phyloP scores from a whole-genome alignment of 2,329 filamentous ascomycete species.

The Beauveria pseudobassiana region DNA sequence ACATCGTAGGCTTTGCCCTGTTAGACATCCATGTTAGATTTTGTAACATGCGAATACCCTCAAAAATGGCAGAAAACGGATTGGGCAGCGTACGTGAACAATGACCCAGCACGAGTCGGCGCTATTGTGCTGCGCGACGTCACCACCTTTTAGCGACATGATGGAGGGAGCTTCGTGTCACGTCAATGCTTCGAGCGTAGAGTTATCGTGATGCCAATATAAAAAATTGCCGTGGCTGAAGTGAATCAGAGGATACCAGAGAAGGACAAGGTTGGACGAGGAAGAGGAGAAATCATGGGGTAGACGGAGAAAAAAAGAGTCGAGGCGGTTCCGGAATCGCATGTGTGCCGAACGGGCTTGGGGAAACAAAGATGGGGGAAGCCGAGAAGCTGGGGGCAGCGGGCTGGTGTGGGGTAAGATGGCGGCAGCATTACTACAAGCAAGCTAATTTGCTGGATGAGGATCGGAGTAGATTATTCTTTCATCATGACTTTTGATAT shows the following conservation, averaged over 20 bases:
- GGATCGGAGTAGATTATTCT: background rate
- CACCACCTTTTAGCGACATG: constrained; percentile 42
- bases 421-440: background rate
- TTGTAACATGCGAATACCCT: background rate
- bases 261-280: background rate
- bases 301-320: background rate
- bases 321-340: background rate
- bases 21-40: constrained; percentile 9
- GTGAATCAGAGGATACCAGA: too few relatives aligned
- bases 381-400: background rate
- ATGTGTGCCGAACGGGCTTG: background rate
- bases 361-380: background rate
- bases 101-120: constrained; percentile 88
- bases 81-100: constrained; percentile 52
- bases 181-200: background rate
- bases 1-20: constrained; percentile 80
- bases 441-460: constrained; percentile 1
- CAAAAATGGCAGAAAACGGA: background rate
- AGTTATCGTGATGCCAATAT: background rate
- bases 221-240: background rate
- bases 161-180: constrained; percentile 10
- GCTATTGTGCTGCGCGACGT: constrained; percentile 64
- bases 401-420: constrained; percentile 5
- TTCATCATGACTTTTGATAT: background rate
- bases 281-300: background rate